A percentile compares a stretch with the other conserved stretches of the same genome.
phyloP scores from a whole-genome alignment of 73 alveolate species.

The Breviolum minutum region DNA sequence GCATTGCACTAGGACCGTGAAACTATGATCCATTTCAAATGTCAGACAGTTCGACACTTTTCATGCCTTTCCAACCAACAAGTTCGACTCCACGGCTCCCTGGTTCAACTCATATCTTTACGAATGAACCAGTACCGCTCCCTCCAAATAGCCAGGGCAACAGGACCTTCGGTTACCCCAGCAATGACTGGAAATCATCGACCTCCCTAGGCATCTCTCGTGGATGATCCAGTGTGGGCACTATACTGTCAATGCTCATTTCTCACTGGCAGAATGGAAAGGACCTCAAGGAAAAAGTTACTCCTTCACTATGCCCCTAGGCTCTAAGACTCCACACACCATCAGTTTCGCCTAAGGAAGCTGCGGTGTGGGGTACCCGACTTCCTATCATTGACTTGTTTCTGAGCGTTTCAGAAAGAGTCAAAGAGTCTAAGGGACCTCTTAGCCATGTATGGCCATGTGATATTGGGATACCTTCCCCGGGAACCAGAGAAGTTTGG shows the following conservation, averaged over 20 bases:
- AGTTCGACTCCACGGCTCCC: background rate
- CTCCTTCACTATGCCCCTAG: too few relatives aligned
- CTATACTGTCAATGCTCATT: conserved; percentile 24
- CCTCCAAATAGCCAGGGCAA: background rate
- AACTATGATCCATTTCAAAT: background rate
- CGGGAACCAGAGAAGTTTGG: too few relatives aligned
- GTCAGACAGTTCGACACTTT: background rate
- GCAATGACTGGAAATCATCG: background rate
- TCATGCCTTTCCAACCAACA: background rate
- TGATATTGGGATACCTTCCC: too few relatives aligned
- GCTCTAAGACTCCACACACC: too few relatives aligned
- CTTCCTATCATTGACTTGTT: too few relatives aligned
- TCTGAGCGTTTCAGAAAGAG: too few relatives aligned
- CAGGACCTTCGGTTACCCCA: conserved; percentile 31
- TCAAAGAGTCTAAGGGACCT: too few relatives aligned
- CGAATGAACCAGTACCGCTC: background rate
- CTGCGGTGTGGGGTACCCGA: too few relatives aligned
- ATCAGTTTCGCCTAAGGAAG: too few relatives aligned
- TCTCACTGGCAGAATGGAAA: background rate
- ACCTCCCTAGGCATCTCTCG: conserved; percentile 32
- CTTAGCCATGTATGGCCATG: too few relatives aligned
- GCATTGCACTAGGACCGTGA: too few relatives aligned
- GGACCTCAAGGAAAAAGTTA: background rate
- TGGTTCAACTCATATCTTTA: background rate
- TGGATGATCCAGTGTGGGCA: background rate